Evolutionary conservation across 179 eudicot genomes (phyloP), one percentile per base, ranked within the genome.

Genomic region (Corrigiola litoralis): DNA sequence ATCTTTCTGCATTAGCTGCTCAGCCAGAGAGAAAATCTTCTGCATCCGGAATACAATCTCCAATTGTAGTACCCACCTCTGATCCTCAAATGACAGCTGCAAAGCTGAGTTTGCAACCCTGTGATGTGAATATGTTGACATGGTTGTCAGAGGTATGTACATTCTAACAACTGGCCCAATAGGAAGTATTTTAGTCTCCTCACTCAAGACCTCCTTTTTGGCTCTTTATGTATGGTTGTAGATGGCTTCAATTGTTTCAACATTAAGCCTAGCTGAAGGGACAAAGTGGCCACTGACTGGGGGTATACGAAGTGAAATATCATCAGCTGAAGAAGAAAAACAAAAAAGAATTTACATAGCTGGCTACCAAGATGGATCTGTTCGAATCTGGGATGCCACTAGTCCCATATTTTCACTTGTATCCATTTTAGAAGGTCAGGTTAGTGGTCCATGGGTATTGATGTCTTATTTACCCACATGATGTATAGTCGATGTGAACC

Each of bases 341-440:
- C 72, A 73, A 59, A 65, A 72, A 71, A 70, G 69, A 58, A 52
- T 88, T 18, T 88, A 77, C 69, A 71, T 84, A 58, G 82, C 77
- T 47, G 92, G 96, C 65, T 84, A 81, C 73, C 63, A 71, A 73
- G 90, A 88, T 84, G 96, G 96, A 81, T 79, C 90, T 55, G 84
- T 88, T 47, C 82, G 85, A 49, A 66, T 88, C 44, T 88, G 92
- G 92, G 84, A 88, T 81, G 90, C 87, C 68, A 73, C 86, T 63
- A 60, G 59, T 67, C 84, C 90, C 50, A 80, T 75, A 68, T 73
- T 86, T 27, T 56, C 71, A 27, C 87, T 79, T 56, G 71, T 84
- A 62, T 79, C 72, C 54, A 62, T 74, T 63, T 65, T 84, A 41
- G 76, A 58, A 73, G 72, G 77, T 32, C 84, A 81, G 97, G 96